Evolutionary conservation across 306 rosid species (phyloP).

Genomic region (Vicia faba): DNA sequence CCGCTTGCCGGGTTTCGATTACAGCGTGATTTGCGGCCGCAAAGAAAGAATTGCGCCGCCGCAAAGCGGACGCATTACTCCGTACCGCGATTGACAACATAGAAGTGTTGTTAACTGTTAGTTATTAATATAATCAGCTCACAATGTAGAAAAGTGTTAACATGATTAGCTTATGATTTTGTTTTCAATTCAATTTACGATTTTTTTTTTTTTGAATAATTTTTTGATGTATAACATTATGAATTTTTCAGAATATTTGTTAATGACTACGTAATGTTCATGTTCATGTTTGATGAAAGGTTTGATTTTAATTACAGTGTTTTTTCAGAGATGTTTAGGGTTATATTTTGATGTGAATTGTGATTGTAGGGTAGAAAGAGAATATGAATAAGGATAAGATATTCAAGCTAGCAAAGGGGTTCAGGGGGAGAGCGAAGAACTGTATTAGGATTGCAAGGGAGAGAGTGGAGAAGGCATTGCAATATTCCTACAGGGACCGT

Average conservation of each 20-base stretch:
- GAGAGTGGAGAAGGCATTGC: conserved; percentile 98
- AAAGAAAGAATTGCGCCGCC: no score
- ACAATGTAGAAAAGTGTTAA: no score
- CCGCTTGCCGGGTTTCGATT: no score
- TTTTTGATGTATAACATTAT: background rate
- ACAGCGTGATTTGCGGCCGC: no score
- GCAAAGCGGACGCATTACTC: no score
- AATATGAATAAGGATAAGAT: conserved; percentile 82
- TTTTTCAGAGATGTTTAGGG: background rate
- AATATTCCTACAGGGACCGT: conserved; percentile 95
- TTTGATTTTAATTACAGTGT: background rate
- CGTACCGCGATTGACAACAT: no score
- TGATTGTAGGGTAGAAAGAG: conserved; percentile 30
- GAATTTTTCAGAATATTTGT: background rate
- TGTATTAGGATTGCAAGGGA: conserved; percentile 96
- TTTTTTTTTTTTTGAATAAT: background rate
- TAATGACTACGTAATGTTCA: background rate
- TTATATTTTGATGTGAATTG: conserved; percentile 1
- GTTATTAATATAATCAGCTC: no score
- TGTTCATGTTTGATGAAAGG: background rate
- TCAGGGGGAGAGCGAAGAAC: conserved; percentile 96
- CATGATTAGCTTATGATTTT: no score
- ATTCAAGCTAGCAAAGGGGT: conserved; percentile 93
- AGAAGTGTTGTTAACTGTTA: no score
- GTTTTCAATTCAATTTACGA: background rate